Percentiles rank a stretch among this genome's conserved stretches.
phyloP scores from a whole-genome alignment of 2,329 filamentous ascomycete genomes.

The Pezicula carpinea region DNA sequence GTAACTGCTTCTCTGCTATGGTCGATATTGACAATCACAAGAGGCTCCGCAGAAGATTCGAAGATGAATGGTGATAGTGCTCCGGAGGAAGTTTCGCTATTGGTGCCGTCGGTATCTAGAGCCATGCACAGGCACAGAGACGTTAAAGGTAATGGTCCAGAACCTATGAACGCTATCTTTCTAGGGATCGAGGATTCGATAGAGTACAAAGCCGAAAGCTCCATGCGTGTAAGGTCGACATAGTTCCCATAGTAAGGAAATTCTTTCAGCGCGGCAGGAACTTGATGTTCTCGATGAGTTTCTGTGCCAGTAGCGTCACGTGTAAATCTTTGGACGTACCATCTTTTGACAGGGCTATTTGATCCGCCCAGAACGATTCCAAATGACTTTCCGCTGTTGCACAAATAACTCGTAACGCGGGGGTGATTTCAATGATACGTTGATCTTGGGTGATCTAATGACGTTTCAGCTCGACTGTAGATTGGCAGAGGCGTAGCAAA shows the following conservation, averaged over 20 bases:
- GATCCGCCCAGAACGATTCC: conserved; percentile 38
- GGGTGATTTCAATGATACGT: conserved; percentile 29
- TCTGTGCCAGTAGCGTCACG: too few relatives aligned
- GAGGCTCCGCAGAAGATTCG: background rate
- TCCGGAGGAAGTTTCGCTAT: background rate
- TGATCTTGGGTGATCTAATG: conserved; percentile 31
- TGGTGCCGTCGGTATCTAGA: conserved; percentile 20
- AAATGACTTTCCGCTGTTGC: conserved; percentile 39
- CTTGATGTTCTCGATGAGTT: background rate
- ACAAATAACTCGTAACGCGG: conserved; percentile 36
- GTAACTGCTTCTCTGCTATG: conserved; percentile 31
- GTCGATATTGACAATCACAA: conserved; percentile 37
- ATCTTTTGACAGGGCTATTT: conserved; percentile 23
- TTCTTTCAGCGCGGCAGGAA: conserved; percentile 22
- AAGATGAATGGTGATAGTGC: background rate
- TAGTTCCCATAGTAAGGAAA: conserved; percentile 49
- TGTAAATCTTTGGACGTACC: conserved; percentile 12
- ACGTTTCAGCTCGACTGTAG: background rate
- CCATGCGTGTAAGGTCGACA: conserved; percentile 40
- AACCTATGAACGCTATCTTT: conserved; percentile 44
- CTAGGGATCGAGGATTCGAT: conserved; percentile 26
- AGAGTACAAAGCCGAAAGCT: conserved; percentile 36
- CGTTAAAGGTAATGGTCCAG: conserved; percentile 44
- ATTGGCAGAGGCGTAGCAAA: background rate
- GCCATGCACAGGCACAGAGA: conserved; percentile 38